These are phyloP conservation scores for Cenchrus fungigraminus DNA, from an alignment of 176 grass and related monocot species.

Conservation along the genomic window DNA sequence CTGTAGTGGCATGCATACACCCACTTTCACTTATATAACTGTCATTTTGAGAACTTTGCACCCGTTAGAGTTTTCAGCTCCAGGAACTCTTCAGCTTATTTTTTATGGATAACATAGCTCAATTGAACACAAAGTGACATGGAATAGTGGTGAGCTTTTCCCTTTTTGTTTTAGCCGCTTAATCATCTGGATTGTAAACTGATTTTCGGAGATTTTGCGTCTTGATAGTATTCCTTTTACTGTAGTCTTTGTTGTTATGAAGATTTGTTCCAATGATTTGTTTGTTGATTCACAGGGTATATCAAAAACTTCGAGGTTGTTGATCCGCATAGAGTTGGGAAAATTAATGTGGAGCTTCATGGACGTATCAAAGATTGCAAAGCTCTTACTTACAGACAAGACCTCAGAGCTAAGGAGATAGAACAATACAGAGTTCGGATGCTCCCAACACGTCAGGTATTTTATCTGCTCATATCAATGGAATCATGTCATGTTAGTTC, in stretches of 20 bases:
- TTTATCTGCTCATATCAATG: not conserved
- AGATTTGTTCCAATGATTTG: not conserved
- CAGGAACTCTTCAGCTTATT: not conserved
- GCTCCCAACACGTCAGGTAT: constrained; percentile 91
- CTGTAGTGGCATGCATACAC: not conserved
- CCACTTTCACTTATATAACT: not conserved
- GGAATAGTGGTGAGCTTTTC: not conserved
- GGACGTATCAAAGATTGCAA: constrained; percentile 89
- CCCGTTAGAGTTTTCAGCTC: not conserved
- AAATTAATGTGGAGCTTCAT: constrained; percentile 79
- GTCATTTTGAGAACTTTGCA: not conserved
- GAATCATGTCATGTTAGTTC: not conserved
- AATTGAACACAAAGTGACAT: not conserved
- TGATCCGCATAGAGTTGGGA: constrained; percentile 88
- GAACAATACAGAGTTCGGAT: constrained; percentile 76
- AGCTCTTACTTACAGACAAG: constrained; percentile 85
- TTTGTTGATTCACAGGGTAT: constrained; percentile 61
- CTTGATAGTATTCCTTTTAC: not conserved
- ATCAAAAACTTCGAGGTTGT: constrained; percentile 85
- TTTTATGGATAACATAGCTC: not conserved
- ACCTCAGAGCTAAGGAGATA: constrained; percentile 79
- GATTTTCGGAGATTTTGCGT: not conserved
- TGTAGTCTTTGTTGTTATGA: not conserved
- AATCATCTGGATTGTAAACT: not conserved
- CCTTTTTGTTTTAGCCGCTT: constrained; percentile 4